phyloP scores from a whole-genome alignment of 2,329 filamentous ascomycete species.

The Coleophoma eucalyptorum region DNA sequence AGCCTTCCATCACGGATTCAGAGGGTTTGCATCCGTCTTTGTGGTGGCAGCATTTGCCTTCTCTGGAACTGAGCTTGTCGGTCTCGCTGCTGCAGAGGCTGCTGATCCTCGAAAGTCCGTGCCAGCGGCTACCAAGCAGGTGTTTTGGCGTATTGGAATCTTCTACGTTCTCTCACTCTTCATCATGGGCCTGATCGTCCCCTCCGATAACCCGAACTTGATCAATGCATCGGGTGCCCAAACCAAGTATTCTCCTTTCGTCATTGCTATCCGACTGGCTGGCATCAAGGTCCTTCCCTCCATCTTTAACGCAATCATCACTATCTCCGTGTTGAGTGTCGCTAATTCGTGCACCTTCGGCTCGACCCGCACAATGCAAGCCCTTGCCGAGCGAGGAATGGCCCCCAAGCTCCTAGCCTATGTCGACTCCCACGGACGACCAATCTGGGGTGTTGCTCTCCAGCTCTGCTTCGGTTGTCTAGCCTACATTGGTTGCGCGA shows the following conservation, averaged over 20 bases:
- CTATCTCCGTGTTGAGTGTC: conserved; percentile 44
- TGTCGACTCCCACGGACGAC: conserved; percentile 57
- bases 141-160: conserved; percentile 39
- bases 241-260: conserved; percentile 36
- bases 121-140: conserved; percentile 35
- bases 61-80: conserved; percentile 57
- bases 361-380: conserved; percentile 45
- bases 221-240: conserved; percentile 16
- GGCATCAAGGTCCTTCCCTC: conserved; percentile 43
- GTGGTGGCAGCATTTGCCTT: conserved; percentile 60
- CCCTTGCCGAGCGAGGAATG: conserved; percentile 42
- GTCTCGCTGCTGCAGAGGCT: conserved; percentile 54
- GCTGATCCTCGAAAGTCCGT: conserved; percentile 46
- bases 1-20: conserved; percentile 53
- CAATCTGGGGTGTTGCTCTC: conserved; percentile 47
- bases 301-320: conserved; percentile 48
- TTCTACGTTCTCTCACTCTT: conserved; percentile 38
- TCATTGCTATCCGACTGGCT: conserved; percentile 44
- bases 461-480: conserved; percentile 52
- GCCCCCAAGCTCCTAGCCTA: conserved; percentile 53
- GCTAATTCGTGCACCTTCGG: conserved; percentile 47
- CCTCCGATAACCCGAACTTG: conserved; percentile 22
- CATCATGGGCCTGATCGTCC: conserved; percentile 36
- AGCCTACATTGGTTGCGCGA: conserved; percentile 48
- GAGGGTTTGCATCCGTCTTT: conserved; percentile 59